A percentile compares a stretch with the other conserved stretches of the same genome.
phyloP scores from a whole-genome alignment of 163 green algal genomes.

The Chlamydomonas reinhardtii region DNA sequence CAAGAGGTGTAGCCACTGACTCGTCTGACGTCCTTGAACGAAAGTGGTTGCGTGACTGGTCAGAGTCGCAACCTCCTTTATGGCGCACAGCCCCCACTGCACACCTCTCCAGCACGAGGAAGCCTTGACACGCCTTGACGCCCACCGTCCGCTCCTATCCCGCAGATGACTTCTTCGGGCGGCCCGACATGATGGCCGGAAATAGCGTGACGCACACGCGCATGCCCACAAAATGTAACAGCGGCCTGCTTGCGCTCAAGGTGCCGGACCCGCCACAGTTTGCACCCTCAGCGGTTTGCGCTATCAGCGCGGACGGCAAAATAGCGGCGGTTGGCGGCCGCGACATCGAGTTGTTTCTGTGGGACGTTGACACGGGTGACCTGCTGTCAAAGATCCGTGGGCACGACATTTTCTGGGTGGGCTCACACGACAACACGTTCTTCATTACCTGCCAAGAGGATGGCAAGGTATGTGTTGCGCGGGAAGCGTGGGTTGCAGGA shows the following conservation, averaged over 20 bases:
- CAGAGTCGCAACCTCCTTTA: too few species aligned
- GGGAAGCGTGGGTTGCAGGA: neutral
- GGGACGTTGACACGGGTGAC: conserved; percentile 56
- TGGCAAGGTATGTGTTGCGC: conserved; percentile 30
- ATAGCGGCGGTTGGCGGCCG: conserved; percentile 60
- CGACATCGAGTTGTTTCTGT: conserved; percentile 64
- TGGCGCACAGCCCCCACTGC: too few species aligned
- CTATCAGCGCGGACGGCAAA: conserved; percentile 59
- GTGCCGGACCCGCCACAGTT: conserved; percentile 61
- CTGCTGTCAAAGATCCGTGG: conserved; percentile 57
- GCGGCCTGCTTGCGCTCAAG: conserved; percentile 51
- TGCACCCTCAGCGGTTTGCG: conserved; percentile 43
- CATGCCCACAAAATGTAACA: conserved; percentile 45
- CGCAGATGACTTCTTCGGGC: conserved; percentile 54
- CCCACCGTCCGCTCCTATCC: too few species aligned
- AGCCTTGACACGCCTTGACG: too few species aligned
- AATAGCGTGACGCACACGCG: conserved; percentile 14
- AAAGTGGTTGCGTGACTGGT: too few species aligned
- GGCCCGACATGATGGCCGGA: conserved; percentile 17
- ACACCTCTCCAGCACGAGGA: too few species aligned
- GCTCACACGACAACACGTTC: conserved; percentile 57
- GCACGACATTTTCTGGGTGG: conserved; percentile 60
- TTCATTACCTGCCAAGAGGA: conserved; percentile 65
- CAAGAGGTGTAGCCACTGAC: too few species aligned
- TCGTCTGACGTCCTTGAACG: too few species aligned